phyloP scores from a whole-genome alignment of 129 eudicot genomes.

The Ambrosia trifida region DNA sequence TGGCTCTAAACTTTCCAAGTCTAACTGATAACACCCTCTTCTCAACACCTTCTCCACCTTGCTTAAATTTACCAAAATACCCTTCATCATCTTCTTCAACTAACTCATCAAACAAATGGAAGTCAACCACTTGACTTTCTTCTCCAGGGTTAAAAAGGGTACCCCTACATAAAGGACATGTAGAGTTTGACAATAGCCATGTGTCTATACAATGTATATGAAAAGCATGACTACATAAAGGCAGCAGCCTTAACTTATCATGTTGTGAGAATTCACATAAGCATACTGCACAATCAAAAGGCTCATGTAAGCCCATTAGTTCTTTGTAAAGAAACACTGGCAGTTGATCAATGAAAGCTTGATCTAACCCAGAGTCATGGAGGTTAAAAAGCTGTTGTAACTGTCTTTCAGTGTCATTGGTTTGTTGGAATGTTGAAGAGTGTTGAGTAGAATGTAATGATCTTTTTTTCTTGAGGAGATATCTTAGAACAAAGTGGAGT shows the following conservation, averaged over 20 bases:
- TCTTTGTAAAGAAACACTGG: constrained; percentile 87
- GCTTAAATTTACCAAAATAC: constrained; percentile 42
- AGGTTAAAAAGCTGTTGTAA: constrained; percentile 74
- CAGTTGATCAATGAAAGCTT: constrained; percentile 76
- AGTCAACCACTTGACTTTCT: constrained; percentile 57
- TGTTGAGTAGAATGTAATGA: constrained; percentile 37
- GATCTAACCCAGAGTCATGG: constrained; percentile 93
- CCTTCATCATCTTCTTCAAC: constrained; percentile 44
- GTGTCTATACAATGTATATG: constrained; percentile 93
- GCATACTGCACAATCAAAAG: constrained; percentile 98
- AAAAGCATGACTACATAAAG: constrained; percentile 93
- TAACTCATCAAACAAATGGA: constrained; percentile 45
- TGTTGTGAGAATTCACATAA: constrained; percentile 72
- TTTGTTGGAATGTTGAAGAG: constrained; percentile 57
- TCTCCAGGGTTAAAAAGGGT: constrained; percentile 63
- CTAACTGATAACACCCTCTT: constrained; percentile 86
- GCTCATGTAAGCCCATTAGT: constrained; percentile 73
- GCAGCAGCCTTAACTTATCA: constrained; percentile 77
- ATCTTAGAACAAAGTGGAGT: constrained; percentile 61
- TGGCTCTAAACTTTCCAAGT: constrained; percentile 80
- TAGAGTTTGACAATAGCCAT: constrained; percentile 89
- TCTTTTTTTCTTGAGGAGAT: constrained; percentile 48
- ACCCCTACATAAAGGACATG: constrained; percentile 93
- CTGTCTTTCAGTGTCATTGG: constrained; percentile 54
- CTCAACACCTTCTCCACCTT: constrained; percentile 37